Percentiles rank a stretch among this genome's conserved stretches.
These are phyloP conservation scores for Phytophthora lateralis DNA, from an alignment of 352 stramenopile genomes.

Conservation along the genomic window DNA sequence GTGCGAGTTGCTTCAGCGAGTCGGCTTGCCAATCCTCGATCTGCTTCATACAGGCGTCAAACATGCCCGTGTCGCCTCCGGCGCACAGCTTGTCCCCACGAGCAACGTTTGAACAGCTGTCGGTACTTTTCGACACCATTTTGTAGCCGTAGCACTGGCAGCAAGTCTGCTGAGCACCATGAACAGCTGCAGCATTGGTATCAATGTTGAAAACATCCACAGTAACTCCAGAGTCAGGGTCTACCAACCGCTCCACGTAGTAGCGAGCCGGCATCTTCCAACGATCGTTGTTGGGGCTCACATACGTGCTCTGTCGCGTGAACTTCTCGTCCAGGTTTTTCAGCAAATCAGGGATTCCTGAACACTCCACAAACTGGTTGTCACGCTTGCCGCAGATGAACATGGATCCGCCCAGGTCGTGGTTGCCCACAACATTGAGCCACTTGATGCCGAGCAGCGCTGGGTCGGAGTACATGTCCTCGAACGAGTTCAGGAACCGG, in stretches of 20 bases:
- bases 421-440: constrained; percentile 76
- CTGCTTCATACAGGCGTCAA: constrained; percentile 63
- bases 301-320: constrained; percentile 57
- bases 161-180: constrained; percentile 71
- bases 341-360: constrained; percentile 58
- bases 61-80: constrained; percentile 58
- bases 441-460: constrained; percentile 61
- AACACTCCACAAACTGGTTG: constrained; percentile 67
- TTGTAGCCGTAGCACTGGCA: constrained; percentile 82
- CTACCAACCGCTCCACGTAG: constrained; percentile 58
- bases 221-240: constrained; percentile 33
- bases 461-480: constrained; percentile 63
- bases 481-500: constrained; percentile 70
- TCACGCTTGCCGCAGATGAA: constrained; percentile 79
- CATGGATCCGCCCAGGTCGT: constrained; percentile 74
- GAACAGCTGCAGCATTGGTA: constrained; percentile 59
- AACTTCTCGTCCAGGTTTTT: constrained; percentile 76
- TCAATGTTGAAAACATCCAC: constrained; percentile 82
- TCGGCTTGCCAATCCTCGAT: constrained; percentile 63
- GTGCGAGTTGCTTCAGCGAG: constrained; percentile 57
- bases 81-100: constrained; percentile 58
- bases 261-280: constrained; percentile 74
- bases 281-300: constrained; percentile 67
- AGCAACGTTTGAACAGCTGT: constrained; percentile 50
- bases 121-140: constrained; percentile 49